These are phyloP conservation scores for Pleurotus giganteus DNA, from an alignment of 768 basidiomycete species.

Conservation along the genomic window DNA sequence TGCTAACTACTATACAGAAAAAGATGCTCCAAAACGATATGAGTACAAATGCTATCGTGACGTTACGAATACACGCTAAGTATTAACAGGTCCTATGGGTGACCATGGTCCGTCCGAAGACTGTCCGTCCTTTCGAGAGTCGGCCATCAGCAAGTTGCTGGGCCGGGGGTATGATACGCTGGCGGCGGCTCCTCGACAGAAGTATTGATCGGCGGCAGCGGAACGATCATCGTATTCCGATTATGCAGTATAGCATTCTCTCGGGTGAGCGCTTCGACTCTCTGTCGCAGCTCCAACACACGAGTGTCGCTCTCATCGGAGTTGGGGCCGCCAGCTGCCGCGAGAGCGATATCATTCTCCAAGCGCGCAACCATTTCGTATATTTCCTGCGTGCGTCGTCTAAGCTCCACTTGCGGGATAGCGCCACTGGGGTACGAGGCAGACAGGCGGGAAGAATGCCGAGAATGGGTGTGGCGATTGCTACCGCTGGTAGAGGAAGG, in stretches of 20 bases:
- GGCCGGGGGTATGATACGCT: conserved; percentile 8
- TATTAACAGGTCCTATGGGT: no score
- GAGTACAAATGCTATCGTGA: neutral
- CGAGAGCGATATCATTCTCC: conserved; percentile 1
- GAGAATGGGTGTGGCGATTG: neutral
- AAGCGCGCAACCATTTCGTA: conserved; percentile 9
- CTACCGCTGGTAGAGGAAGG: neutral
- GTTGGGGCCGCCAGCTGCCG: neutral
- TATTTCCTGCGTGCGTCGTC: conserved; percentile 8
- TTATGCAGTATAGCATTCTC: conserved; percentile 6
- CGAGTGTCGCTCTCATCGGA: neutral
- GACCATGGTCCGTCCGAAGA: no score
- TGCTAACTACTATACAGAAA: neutral
- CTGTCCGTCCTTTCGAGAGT: neutral
- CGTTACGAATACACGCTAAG: neutral
- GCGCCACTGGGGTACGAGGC: neutral
- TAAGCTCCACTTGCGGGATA: conserved; percentile 6
- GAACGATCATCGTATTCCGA: conserved; percentile 2
- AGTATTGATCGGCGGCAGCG: conserved; percentile 4
- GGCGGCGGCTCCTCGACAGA: conserved; percentile 5
- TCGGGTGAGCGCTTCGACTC: neutral
- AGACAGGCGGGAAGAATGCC: conserved; percentile 7
- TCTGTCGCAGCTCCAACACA: neutral
- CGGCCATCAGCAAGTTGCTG: conserved; percentile 4
- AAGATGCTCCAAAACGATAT: neutral